A percentile compares a stretch with the other conserved stretches of the same genome.
phyloP scores from a whole-genome alignment of 345 rosid genomes.

The Sonneratia caseolaris region DNA sequence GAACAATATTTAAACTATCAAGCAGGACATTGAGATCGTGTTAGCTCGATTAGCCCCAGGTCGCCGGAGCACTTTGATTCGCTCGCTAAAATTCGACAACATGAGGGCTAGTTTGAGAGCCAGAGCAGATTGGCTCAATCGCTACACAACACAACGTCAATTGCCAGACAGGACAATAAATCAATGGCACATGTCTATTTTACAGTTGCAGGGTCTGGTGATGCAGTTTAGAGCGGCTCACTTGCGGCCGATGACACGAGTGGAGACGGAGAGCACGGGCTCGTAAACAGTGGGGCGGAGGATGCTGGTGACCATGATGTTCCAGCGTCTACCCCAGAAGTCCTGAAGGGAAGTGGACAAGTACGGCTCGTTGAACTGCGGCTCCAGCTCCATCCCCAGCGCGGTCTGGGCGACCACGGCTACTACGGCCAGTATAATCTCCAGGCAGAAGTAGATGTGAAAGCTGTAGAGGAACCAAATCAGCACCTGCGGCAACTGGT shows the following conservation, averaged over 20 bases:
- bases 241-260: slow-evolving; percentile 7
- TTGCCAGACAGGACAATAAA: too few species aligned
- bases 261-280: slow-evolving; percentile 6
- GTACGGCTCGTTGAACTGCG: slow-evolving; percentile 29
- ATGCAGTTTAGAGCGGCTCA: slow-evolving; percentile 9
- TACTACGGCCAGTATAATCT: slow-evolving; percentile 12
- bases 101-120: too few species aligned
- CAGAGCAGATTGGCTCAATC: too few species aligned
- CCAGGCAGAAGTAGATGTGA: slow-evolving; percentile 19
- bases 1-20: too few species aligned
- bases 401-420: slow-evolving; percentile 11
- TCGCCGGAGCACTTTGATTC: too few species aligned
- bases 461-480: slow-evolving; percentile 9
- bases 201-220: too few species aligned
- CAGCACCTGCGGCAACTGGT: slow-evolving; percentile 13
- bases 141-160: too few species aligned
- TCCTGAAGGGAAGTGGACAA: slow-evolving; percentile 26
- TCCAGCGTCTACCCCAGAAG: slow-evolving; percentile 31
- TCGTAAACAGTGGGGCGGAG: slow-evolving; percentile 23
- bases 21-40: too few species aligned
- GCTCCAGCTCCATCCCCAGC: slow-evolving; percentile 22
- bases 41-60: too few species aligned
- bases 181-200: too few species aligned
- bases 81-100: too few species aligned
- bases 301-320: slow-evolving; percentile 24